Evolutionary conservation across 2,329 filamentous ascomycete genomes (phyloP), one percentile per base, ranked within the genome.

Genomic region (Fusarium stilboides): DNA sequence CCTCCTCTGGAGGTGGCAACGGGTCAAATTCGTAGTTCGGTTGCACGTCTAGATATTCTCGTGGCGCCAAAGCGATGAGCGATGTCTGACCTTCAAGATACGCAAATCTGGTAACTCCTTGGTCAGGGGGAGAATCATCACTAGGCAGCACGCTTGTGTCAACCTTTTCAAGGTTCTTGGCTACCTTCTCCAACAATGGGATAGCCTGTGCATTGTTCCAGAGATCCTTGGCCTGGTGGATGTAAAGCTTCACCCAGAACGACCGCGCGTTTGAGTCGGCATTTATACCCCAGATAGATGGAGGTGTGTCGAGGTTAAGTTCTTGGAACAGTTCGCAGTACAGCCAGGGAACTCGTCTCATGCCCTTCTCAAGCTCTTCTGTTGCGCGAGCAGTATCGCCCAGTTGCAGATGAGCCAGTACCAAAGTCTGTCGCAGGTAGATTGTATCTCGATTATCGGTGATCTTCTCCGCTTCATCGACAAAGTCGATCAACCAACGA

Each of bases 1-100:
- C 80, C 17, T 81, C 79, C 37, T 87, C 80, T 1, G 85, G 79
- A 3, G 94, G 94, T 20, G 94, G 93, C 15, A 97, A 81, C 2
- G 94, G 94, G 75, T 97, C 94, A 22, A 93, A 96, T 19, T 93
- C 88, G 66, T 92, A 89, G 72, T 89, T 94, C 4, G 90, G 89
- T 46, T 89, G 84, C 34, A 85, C 82, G 19, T 86, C 84, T 13
- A 94, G 89, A 72, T 93, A 86, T 10, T 82, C 80, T 2, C 85
- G 84, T 1, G 94, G 93, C 8, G 96, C 85, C 39, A 92, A 82
- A 0, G 88, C 85, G 72, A 95, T 91, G 22, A 97, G 85, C 2
- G 85, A 81, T 1, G 91, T 91, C 5, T 90, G 88, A 69, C 94
- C 92, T 31, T 93, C 91, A 10, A 97, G 85, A 61, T 94, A 90